phyloP scores from a whole-genome alignment of 176 grass and related monocot species.

The Tillandsia fasciculata region DNA sequence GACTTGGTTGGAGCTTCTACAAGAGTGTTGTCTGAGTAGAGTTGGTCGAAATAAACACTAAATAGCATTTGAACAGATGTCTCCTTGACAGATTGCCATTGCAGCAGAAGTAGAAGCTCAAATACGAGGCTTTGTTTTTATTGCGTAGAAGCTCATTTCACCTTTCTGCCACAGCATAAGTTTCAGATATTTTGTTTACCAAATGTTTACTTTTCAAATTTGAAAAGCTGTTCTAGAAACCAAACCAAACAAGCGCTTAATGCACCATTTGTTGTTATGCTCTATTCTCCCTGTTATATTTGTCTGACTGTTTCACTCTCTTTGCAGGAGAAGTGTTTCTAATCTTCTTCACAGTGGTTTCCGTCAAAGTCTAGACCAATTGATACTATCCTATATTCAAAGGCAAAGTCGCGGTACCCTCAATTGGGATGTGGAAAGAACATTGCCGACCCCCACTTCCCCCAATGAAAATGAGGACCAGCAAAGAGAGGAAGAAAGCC shows the following conservation, averaged over 20 bases:
- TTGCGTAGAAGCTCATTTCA: too few relatives aligned
- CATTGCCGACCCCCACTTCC: conserved; percentile 32
- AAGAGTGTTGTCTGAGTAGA: too few relatives aligned
- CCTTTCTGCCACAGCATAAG: too few relatives aligned
- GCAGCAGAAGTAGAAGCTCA: too few relatives aligned
- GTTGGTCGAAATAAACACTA: too few relatives aligned
- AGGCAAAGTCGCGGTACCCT: conserved; percentile 60
- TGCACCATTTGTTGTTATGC: neutral
- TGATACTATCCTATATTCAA: conserved; percentile 79
- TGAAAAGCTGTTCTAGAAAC: too few relatives aligned
- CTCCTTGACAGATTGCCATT: too few relatives aligned
- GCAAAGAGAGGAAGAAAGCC: conserved; percentile 9
- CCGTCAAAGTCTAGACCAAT: conserved; percentile 78
- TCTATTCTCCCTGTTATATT: neutral
- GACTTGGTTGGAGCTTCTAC: too few relatives aligned
- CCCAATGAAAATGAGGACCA: conserved; percentile 28
- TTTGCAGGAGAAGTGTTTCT: conserved; percentile 85
- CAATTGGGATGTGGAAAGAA: conserved; percentile 54
- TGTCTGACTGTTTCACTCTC: conserved; percentile 5
- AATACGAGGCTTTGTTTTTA: too few relatives aligned
- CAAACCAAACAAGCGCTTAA: neutral
- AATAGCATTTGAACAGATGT: too few relatives aligned
- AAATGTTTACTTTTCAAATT: too few relatives aligned
- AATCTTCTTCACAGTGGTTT: conserved; percentile 91
- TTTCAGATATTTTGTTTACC: too few relatives aligned